phyloP scores from a whole-genome alignment of 2,329 filamentous ascomycete species.

The Cladobotryum protrusum region DNA sequence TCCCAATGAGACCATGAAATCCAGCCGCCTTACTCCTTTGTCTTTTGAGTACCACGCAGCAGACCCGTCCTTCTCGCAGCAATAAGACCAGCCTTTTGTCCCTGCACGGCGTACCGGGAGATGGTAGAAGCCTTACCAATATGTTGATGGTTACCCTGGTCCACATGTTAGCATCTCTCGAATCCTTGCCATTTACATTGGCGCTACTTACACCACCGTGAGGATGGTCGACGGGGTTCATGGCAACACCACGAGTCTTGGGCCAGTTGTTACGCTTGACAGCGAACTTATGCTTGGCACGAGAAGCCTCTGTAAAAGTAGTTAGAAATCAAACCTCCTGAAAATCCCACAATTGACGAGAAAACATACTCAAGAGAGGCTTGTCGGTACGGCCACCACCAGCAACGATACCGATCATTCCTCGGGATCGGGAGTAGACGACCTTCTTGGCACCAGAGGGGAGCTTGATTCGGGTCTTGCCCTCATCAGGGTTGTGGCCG shows the following conservation, averaged over 20 bases:
- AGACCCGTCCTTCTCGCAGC: slow-evolving; percentile 99
- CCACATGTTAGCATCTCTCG: slow-evolving; percentile 36
- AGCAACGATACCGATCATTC: slow-evolving; percentile 99
- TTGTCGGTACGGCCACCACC: slow-evolving; percentile 99
- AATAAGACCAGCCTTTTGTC: slow-evolving; percentile 99
- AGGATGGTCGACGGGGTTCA: slow-evolving; percentile 99
- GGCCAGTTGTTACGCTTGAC: slow-evolving; percentile 99
- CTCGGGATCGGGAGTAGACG: slow-evolving; percentile 81
- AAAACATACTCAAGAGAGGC: slow-evolving; percentile 78
- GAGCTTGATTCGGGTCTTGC: slow-evolving; percentile 99
- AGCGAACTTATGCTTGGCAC: slow-evolving; percentile 99
- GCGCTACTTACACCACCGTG: slow-evolving; percentile 71
- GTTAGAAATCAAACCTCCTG: slow-evolving; percentile 33
- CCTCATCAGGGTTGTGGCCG: slow-evolving; percentile 96
- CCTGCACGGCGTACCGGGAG: slow-evolving; percentile 92
- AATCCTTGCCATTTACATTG: slow-evolving; percentile 2
- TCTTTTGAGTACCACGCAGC: slow-evolving; percentile 99
- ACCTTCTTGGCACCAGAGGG: slow-evolving; percentile 99
- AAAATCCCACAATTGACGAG: neutral
- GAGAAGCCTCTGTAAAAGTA: slow-evolving; percentile 73
- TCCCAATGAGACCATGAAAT: slow-evolving; percentile 53
- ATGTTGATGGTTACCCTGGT: slow-evolving; percentile 97
- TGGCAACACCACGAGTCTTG: slow-evolving; percentile 99
- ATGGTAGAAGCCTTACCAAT: slow-evolving; percentile 99
- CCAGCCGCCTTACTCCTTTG: slow-evolving; percentile 73